phyloP scores from a whole-genome alignment of 2,329 filamentous ascomycete genomes.

The Alternaria atra region DNA sequence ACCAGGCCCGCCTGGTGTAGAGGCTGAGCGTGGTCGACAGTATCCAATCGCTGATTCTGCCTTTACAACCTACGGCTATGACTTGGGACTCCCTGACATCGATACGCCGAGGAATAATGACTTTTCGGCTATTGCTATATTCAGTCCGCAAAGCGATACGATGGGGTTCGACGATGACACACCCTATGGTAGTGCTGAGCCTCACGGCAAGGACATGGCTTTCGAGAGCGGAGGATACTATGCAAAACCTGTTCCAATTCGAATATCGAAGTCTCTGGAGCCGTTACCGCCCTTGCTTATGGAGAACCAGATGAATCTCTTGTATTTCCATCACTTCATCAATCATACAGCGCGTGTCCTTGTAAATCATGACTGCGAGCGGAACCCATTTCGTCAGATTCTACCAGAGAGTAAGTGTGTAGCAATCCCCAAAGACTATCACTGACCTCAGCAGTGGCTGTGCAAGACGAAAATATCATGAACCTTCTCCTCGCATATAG shows the following conservation, averaged over 20 bases:
- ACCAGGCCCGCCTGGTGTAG: conserved; percentile 19
- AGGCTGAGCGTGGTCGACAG: conserved; percentile 56
- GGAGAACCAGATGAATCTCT: conserved; percentile 81
- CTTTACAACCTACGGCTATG: conserved; percentile 71
- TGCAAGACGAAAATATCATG: conserved; percentile 74
- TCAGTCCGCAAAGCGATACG: conserved; percentile 44
- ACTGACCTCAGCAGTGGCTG: conserved; percentile 63
- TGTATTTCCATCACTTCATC: conserved; percentile 78
- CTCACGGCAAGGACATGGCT: conserved; percentile 59
- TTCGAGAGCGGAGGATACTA: conserved; percentile 74
- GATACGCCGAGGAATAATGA: conserved; percentile 79
- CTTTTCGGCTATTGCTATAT: conserved; percentile 65
- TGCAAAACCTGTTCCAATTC: conserved; percentile 71
- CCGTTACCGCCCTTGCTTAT: conserved; percentile 66
- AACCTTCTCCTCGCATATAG: conserved; percentile 83
- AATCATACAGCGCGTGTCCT: conserved; percentile 79
- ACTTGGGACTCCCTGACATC: conserved; percentile 73
- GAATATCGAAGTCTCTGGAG: conserved; percentile 66
- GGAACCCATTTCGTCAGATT: conserved; percentile 68
- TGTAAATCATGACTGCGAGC: conserved; percentile 68
- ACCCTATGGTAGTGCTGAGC: conserved; percentile 44
- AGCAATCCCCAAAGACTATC: not conserved
- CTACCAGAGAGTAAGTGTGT: conserved; percentile 66
- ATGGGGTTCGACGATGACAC: conserved; percentile 46
- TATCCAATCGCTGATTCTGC: conserved; percentile 43